Conservation (phyloP, 768 basidiomycete genomes). For the Leccinum broughii region DNA sequence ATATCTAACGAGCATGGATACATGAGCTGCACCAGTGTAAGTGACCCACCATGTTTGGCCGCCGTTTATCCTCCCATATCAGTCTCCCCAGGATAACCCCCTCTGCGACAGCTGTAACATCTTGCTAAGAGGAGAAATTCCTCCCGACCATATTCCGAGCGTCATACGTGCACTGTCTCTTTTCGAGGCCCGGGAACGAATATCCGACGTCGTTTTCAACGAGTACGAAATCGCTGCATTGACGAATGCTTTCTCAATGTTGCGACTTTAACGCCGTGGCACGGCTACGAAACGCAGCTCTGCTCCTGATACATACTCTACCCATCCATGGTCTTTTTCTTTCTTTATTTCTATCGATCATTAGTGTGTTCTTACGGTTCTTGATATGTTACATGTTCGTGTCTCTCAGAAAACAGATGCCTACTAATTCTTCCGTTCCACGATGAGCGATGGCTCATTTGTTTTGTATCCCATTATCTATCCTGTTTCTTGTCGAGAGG, state of each 20-base stretch:
- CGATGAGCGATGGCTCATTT: not conserved
- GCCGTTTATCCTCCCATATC: not conserved
- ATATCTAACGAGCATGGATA: slow-evolving; percentile 9
- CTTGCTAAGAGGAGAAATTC: slow-evolving; percentile 18
- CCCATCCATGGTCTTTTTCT: not conserved
- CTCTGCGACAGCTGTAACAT: slow-evolving; percentile 16
- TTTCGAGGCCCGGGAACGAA: slow-evolving; percentile 16
- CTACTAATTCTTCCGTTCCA: not conserved
- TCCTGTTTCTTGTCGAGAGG: not conserved
- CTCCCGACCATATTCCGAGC: slow-evolving; percentile 22
- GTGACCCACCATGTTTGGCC: not conserved
- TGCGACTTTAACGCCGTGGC: slow-evolving; percentile 19
- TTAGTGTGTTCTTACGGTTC: slow-evolving; percentile 3
- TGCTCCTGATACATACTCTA: not conserved
- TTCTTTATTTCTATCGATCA: not conserved
- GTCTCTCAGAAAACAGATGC: not conserved
- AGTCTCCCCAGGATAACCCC: slow-evolving; percentile 11
- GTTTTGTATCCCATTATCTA: slow-evolving; percentile 9
- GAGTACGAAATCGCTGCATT: slow-evolving; percentile 20
- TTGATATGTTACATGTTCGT: slow-evolving; percentile 4
- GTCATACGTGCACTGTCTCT: slow-evolving; percentile 24
- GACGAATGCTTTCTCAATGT: slow-evolving; percentile 23
- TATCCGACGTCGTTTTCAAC: slow-evolving; percentile 1
- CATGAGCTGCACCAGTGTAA: slow-evolving; percentile 12
- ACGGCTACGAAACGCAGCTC: not conserved